A percentile compares a stretch with the other conserved stretches of the same genome.
phyloP scores from a whole-genome alignment of 106 monocot genomes.

The Allium cepa region DNA sequence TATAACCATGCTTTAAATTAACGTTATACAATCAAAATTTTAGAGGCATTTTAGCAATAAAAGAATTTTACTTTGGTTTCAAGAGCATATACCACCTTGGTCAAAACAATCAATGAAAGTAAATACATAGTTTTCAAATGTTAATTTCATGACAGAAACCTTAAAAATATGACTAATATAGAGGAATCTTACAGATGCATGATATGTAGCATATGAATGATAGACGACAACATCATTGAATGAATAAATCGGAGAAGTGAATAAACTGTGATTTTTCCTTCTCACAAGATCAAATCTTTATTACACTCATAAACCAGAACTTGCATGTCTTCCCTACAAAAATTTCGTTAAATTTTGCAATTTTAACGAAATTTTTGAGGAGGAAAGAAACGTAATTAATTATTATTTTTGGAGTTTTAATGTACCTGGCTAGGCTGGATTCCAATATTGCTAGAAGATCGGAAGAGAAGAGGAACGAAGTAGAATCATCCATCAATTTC shows the following conservation, averaged over 20 bases:
- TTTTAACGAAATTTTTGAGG: conserved; percentile 7
- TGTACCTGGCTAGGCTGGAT: neutral
- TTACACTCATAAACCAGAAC: neutral
- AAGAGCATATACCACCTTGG: neutral
- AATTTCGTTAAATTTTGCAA: conserved; percentile 4
- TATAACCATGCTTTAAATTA: no score
- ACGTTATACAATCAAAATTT: no score
- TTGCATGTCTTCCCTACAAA: neutral
- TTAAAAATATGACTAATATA: neutral
- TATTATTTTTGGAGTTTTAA: neutral
- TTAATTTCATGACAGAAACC: neutral
- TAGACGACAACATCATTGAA: neutral
- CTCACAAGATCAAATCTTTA: neutral
- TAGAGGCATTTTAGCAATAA: no score
- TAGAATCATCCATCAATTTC: no score
- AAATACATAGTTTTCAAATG: neutral
- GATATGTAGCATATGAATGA: neutral
- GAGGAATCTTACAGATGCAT: neutral
- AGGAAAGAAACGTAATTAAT: neutral
- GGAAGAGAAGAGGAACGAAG: neutral
- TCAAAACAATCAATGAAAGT: no score
- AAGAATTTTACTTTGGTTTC: neutral
- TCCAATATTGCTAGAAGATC: neutral
- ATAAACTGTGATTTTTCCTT: neutral
- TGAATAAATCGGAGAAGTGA: neutral